Conservation (phyloP, 345 rosid genomes). For the Eutrema japonicum region DNA sequence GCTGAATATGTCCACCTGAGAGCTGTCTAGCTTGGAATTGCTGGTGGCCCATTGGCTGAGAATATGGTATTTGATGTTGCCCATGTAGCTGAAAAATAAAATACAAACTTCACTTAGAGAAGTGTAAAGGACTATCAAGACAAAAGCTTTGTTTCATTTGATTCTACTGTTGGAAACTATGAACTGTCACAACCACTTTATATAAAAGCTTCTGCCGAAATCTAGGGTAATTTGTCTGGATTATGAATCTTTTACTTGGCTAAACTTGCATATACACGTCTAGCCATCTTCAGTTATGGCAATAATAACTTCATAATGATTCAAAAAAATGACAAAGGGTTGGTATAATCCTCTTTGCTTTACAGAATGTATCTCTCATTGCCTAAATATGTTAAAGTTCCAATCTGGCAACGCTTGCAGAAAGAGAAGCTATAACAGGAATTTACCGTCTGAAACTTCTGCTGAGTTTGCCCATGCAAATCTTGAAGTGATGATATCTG, state of each 20-base stretch:
- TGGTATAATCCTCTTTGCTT: not conserved
- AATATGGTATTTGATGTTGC: conserved; percentile 89
- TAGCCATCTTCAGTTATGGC: not conserved
- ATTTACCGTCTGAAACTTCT: conserved; percentile 70
- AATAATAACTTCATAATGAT: conserved; percentile 7
- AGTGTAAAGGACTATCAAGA: not conserved
- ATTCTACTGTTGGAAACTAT: not conserved
- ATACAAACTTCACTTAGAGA: not conserved
- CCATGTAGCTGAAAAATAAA: conserved; percentile 57
- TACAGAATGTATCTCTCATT: not conserved
- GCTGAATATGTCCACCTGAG: conserved; percentile 74
- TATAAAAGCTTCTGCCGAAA: conserved; percentile 1
- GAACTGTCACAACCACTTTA: conserved; percentile 2
- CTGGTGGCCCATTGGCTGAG: conserved; percentile 86
- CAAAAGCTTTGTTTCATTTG: conserved; percentile 1
- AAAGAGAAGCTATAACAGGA: conserved; percentile 24
- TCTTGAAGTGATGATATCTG: conserved; percentile 70
- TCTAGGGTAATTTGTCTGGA: not conserved
- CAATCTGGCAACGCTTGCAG: not conserved
- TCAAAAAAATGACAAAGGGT: conserved; percentile 7
- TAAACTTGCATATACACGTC: not conserved
- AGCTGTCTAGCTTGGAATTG: conserved; percentile 90
- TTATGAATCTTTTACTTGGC: not conserved
- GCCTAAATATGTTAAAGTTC: not conserved
- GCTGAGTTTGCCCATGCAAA: conserved; percentile 72